phyloP scores from a whole-genome alignment of 208 protist species.

The Phytomonas serpens region DNA sequence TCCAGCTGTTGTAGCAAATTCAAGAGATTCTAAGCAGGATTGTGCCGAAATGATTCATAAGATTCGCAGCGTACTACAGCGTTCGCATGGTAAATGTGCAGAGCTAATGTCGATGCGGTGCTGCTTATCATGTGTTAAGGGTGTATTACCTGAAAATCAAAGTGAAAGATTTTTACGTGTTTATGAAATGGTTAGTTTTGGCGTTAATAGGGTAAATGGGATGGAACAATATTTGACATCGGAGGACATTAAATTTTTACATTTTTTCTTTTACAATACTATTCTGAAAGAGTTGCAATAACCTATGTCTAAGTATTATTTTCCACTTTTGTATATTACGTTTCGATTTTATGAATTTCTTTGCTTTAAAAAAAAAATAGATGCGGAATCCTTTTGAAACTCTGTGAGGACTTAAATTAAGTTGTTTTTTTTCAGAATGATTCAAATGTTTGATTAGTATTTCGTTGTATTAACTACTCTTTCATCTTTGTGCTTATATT shows the following conservation, averaged over 20 bases:
- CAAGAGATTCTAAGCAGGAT: conserved; percentile 53
- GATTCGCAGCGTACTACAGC: conserved; percentile 39
- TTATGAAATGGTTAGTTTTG: conserved; percentile 76
- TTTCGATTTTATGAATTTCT: conserved; percentile 5
- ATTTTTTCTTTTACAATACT: conserved; percentile 84
- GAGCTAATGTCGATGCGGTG: conserved; percentile 83
- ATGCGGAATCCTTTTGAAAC: conserved; percentile 1
- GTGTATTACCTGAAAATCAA: conserved; percentile 41
- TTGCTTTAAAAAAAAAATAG: conserved; percentile 1
- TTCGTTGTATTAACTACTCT: not conserved
- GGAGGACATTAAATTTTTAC: conserved; percentile 84
- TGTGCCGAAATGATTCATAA: conserved; percentile 71
- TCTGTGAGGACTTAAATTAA: not conserved
- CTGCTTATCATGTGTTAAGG: conserved; percentile 72
- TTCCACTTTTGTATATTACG: conserved; percentile 6
- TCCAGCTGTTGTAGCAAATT: conserved; percentile 55
- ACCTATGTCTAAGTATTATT: not conserved
- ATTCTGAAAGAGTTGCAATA: conserved; percentile 71
- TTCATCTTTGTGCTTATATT: not conserved
- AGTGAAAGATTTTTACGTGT: conserved; percentile 65
- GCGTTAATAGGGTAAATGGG: conserved; percentile 51
- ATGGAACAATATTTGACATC: conserved; percentile 40
- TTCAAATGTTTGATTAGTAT: not conserved
- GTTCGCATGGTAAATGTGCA: conserved; percentile 46
- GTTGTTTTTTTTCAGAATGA: not conserved